Percentiles rank a stretch among this genome's conserved stretches.
These are phyloP conservation scores for Xylariaceae sp. DNA, from an alignment of 2,329 filamentous ascomycete species.

Conservation along the genomic window DNA sequence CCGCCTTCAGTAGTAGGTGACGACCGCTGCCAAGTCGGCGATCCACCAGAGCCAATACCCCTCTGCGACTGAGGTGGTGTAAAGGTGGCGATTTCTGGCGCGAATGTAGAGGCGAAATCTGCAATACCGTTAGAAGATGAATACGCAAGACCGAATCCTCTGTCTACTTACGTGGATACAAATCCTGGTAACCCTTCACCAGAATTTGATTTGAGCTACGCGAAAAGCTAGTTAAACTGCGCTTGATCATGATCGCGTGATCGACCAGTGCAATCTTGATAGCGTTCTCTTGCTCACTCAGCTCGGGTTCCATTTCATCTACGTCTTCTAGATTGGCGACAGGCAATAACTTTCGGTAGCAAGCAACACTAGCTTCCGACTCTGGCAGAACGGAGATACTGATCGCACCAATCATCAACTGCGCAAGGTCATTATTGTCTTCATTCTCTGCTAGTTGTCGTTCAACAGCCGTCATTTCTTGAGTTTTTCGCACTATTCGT, in stretches of 20 bases:
- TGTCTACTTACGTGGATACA: conserved; percentile 66
- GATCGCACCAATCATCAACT: conserved; percentile 76
- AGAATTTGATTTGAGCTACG: conserved; percentile 68
- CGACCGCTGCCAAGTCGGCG: conserved; percentile 48
- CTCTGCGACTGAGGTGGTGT: conserved; percentile 56
- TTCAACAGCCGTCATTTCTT: conserved; percentile 80
- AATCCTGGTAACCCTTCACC: conserved; percentile 62
- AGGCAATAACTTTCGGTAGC: conserved; percentile 78
- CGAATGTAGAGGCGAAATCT: conserved; percentile 70
- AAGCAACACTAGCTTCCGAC: conserved; percentile 78
- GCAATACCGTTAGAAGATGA: conserved; percentile 25
- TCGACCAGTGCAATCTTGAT: conserved; percentile 87
- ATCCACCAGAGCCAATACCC: conserved; percentile 49
- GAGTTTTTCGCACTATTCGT: conserved; percentile 87
- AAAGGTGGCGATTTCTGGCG: conserved; percentile 69
- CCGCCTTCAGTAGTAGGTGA: conserved; percentile 42
- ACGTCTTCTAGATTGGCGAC: conserved; percentile 53
- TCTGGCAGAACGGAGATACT: conserved; percentile 76
- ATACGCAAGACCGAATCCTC: not conserved
- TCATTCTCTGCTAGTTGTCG: conserved; percentile 76
- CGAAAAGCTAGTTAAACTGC: conserved; percentile 74
- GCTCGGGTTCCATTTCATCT: conserved; percentile 54
- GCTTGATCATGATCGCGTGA: conserved; percentile 86
- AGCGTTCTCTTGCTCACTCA: conserved; percentile 72
- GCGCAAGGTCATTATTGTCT: conserved; percentile 72